Evolutionary conservation across 768 basidiomycete genomes (phyloP).

Genomic region (Tricholoma furcatifolium): DNA sequence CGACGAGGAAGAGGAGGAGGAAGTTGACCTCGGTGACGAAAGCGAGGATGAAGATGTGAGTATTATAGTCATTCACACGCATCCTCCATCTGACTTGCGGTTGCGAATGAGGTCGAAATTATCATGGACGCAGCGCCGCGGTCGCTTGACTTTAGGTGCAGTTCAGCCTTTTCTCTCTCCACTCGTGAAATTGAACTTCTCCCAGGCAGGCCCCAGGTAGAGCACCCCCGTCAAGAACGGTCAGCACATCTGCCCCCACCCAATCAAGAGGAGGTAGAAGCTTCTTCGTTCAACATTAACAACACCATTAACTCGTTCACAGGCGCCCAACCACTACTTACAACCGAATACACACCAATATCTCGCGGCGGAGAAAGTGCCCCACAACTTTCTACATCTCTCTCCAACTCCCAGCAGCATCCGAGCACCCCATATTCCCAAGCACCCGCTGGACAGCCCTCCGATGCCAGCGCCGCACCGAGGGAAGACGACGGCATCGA

Average conservation of each 20-base stretch:
- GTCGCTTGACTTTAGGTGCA: constrained; percentile 74
- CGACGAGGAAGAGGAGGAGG: constrained; percentile 29
- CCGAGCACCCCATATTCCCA: constrained; percentile 12
- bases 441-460: constrained; percentile 9
- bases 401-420: constrained; percentile 13
- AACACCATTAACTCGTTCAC: constrained; percentile 10
- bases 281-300: background rate
- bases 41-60: constrained; percentile 43
- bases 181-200: background rate
- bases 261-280: constrained; percentile 33
- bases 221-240: constrained; percentile 27
- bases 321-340: constrained; percentile 58
- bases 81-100: constrained; percentile 1
- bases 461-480: constrained; percentile 10
- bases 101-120: constrained; percentile 77
- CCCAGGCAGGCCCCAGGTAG: constrained; percentile 36
- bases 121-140: constrained; percentile 80
- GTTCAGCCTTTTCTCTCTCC: background rate
- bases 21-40: constrained; percentile 36
- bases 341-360: constrained; percentile 81
- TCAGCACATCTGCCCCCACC: constrained; percentile 28
- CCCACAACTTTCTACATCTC: constrained; percentile 4
- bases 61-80: background rate
- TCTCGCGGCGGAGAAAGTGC: constrained; percentile 45
- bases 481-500: constrained; percentile 55